Evolutionary conservation across 805 yeast genomes (phyloP).

Genomic region (Candida argentea): DNA sequence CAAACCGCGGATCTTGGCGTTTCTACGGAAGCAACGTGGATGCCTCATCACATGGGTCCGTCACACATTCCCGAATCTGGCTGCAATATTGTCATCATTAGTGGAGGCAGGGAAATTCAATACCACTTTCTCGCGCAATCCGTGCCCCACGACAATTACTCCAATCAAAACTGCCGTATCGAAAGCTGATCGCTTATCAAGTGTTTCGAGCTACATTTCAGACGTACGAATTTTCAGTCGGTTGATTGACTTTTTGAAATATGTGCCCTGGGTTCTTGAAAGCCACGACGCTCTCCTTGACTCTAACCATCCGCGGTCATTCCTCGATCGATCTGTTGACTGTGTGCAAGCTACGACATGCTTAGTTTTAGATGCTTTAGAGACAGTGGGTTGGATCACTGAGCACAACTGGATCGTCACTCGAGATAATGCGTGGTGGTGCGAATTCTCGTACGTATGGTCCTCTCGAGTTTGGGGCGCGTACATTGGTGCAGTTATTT

Average conservation of each 20-base stretch:
- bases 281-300: constrained; percentile 21
- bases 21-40: constrained; percentile 16
- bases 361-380: constrained; percentile 28
- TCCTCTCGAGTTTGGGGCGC: constrained; percentile 36
- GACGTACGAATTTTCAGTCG: constrained; percentile 34
- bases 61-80: no score
- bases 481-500: constrained; percentile 27
- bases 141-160: background rate
- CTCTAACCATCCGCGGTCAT: constrained; percentile 16
- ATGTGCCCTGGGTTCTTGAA: constrained; percentile 35
- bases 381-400: constrained; percentile 36
- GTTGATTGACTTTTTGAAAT: constrained; percentile 30
- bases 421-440: constrained; percentile 29
- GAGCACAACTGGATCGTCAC: constrained; percentile 38
- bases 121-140: background rate
- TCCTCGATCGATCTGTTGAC: constrained; percentile 23
- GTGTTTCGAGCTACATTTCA: constrained; percentile 25
- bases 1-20: constrained; percentile 21
- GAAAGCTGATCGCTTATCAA: constrained; percentile 26
- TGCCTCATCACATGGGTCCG: no score
- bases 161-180: constrained; percentile 5
- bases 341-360: constrained; percentile 31
- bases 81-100: constrained; percentile 6
- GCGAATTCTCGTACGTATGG: constrained; percentile 34
- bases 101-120: constrained; percentile 7